These are phyloP conservation scores for Penicillium dipodomyicola DNA, from an alignment of 495 filamentous ascomycete genomes.

Conservation along the genomic window DNA sequence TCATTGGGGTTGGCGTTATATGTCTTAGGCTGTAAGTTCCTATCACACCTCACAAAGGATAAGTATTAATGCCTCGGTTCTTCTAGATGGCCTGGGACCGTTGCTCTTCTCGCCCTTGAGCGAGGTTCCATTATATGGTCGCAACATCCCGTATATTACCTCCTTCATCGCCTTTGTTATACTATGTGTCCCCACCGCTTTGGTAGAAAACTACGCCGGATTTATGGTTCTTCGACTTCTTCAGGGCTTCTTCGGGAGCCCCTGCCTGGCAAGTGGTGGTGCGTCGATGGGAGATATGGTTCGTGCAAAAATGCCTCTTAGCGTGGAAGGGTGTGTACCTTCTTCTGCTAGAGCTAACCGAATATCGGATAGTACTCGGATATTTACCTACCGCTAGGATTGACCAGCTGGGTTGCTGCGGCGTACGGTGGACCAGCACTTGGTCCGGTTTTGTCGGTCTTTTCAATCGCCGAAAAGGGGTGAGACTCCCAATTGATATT, in stretches of 20 bases:
- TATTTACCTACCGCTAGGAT: constrained; percentile 46
- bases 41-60: background rate
- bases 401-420: constrained; percentile 49
- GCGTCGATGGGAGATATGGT: constrained; percentile 51
- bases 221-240: constrained; percentile 49
- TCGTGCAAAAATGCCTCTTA: constrained; percentile 6
- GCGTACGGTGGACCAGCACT: constrained; percentile 47
- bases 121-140: constrained; percentile 47
- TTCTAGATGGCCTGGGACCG: constrained; percentile 19
- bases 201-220: constrained; percentile 40
- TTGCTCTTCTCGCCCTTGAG: constrained; percentile 44
- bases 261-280: constrained; percentile 49
- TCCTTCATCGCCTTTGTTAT: constrained; percentile 47
- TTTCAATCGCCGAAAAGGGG: constrained; percentile 50
- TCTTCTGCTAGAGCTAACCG: background rate
- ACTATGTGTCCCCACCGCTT: constrained; percentile 36
- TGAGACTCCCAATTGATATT: background rate
- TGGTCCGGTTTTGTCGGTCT: constrained; percentile 54
- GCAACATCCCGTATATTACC: constrained; percentile 45
- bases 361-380: background rate
- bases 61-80: background rate
- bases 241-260: constrained; percentile 48
- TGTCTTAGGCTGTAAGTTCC: constrained; percentile 43
- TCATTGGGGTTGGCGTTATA: constrained; percentile 44
- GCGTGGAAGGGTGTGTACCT: no score